These are phyloP conservation scores for Ustilago hordei DNA, from an alignment of 1,284 basidiomycete species.

Conservation along the genomic window DNA sequence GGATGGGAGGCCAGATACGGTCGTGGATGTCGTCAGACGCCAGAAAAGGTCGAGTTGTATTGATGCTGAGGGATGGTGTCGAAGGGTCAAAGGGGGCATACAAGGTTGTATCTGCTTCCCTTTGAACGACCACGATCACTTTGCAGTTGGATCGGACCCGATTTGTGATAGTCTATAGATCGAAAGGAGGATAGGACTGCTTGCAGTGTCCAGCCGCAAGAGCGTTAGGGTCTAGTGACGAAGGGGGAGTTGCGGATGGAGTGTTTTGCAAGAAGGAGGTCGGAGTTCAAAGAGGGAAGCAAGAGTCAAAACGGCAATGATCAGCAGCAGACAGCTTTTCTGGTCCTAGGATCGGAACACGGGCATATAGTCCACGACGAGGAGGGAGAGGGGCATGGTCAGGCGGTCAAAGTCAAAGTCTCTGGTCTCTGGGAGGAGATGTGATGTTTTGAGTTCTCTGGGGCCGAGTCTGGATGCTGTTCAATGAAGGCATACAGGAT, in stretches of 20 bases:
- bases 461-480: not conserved
- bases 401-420: not conserved
- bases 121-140: not conserved
- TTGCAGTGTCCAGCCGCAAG: not conserved
- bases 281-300: conserved; percentile 26
- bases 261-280: conserved; percentile 33
- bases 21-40: not conserved
- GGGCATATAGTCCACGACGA: not conserved
- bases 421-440: not conserved
- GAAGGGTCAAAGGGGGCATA: not conserved
- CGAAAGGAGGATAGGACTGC: not conserved
- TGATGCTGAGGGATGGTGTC: conserved; percentile 10
- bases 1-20: not conserved
- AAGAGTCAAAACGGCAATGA: not conserved
- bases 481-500: no score
- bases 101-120: not conserved
- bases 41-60: not conserved
- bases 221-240: not conserved
- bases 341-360: not conserved
- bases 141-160: conserved; percentile 27
- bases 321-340: not conserved
- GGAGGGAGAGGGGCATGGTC: not conserved
- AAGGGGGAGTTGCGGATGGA: not conserved
- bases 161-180: conserved; percentile 8
- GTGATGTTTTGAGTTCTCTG: conserved; percentile 5